Evolutionary conservation across 805 yeast genomes (phyloP).

Genomic region (Saccharomyces jurei): DNA sequence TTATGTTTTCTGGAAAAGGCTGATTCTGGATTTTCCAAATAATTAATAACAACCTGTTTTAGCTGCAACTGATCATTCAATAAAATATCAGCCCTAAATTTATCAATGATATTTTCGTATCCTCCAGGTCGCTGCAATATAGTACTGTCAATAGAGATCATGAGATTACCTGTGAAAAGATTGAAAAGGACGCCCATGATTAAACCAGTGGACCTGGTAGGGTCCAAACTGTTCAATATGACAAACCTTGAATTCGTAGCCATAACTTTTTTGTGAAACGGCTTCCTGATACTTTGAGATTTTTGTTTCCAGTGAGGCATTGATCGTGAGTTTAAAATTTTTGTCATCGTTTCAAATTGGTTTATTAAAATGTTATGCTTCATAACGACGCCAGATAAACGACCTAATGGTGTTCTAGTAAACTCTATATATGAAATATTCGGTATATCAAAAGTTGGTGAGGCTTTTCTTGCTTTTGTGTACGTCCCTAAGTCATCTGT

Average conservation of each 20-base stretch:
- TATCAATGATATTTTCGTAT: constrained; percentile 72
- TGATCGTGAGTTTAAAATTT: constrained; percentile 53
- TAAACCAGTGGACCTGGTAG: constrained; percentile 76
- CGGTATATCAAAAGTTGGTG: constrained; percentile 63
- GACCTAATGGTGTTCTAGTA: constrained; percentile 83
- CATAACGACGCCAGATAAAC: constrained; percentile 85
- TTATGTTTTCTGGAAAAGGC: constrained; percentile 71
- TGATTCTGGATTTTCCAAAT: constrained; percentile 79
- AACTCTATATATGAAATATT: constrained; percentile 92
- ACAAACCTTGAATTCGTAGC: constrained; percentile 36
- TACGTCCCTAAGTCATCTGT: constrained; percentile 81
- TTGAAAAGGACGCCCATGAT: constrained; percentile 74
- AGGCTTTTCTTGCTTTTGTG: constrained; percentile 48
- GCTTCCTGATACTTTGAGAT: constrained; percentile 36
- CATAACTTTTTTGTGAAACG: constrained; percentile 27
- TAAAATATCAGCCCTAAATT: constrained; percentile 60
- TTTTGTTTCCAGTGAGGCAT: constrained; percentile 42
- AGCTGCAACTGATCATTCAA: constrained; percentile 82
- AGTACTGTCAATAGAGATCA: constrained; percentile 70
- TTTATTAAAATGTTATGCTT: constrained; percentile 82
- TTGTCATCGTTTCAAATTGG: constrained; percentile 72
- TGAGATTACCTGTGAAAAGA: constrained; percentile 74
- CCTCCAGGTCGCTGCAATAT: constrained; percentile 76
- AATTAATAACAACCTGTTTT: constrained; percentile 86
- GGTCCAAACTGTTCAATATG: constrained; percentile 57